These are phyloP conservation scores for Cladorrhinum sp. DNA, from an alignment of 2,329 filamentous ascomycete genomes.

Conservation along the genomic window DNA sequence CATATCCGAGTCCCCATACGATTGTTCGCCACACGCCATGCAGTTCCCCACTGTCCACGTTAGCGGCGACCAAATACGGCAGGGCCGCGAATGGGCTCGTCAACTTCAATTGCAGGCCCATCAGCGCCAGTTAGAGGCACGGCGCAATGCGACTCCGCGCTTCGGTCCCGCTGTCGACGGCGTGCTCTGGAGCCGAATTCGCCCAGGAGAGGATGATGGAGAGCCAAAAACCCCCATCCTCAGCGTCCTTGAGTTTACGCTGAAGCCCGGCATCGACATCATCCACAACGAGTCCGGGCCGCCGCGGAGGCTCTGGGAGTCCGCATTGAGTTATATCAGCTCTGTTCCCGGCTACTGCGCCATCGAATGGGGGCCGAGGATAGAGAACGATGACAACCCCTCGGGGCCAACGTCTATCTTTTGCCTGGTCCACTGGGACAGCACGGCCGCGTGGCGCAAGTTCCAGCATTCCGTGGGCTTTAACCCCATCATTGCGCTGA, in stretches of 20 bases:
- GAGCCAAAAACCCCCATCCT: constrained; percentile 1
- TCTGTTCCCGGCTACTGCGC: constrained; percentile 8
- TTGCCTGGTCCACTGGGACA: constrained; percentile 14
- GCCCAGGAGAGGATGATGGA: neutral
- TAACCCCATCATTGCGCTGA: constrained; percentile 5
- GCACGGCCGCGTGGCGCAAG: constrained; percentile 6
- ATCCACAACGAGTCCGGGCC: neutral
- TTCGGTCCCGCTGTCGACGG: constrained; percentile 11
- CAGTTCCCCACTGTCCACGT: too few relatives aligned
- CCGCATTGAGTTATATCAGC: constrained; percentile 6
- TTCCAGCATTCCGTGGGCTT: constrained; percentile 10
- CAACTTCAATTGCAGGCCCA: neutral
- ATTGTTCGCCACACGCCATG: too few relatives aligned
- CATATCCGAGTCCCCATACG: too few relatives aligned
- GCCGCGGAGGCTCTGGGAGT: constrained; percentile 7
- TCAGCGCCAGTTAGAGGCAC: neutral
- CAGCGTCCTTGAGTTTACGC: constrained; percentile 5
- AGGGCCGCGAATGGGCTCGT: neutral
- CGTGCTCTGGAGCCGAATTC: constrained; percentile 8
- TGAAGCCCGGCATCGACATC: constrained; percentile 10
- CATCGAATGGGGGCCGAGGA: constrained; percentile 3
- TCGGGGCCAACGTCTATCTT: neutral
- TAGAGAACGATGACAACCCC: neutral
- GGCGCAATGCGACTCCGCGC: neutral
- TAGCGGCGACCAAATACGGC: neutral